Base-by-base conservation (phyloP, 805 yeast genomes). In the Nakazawaea ernobii region DNA sequence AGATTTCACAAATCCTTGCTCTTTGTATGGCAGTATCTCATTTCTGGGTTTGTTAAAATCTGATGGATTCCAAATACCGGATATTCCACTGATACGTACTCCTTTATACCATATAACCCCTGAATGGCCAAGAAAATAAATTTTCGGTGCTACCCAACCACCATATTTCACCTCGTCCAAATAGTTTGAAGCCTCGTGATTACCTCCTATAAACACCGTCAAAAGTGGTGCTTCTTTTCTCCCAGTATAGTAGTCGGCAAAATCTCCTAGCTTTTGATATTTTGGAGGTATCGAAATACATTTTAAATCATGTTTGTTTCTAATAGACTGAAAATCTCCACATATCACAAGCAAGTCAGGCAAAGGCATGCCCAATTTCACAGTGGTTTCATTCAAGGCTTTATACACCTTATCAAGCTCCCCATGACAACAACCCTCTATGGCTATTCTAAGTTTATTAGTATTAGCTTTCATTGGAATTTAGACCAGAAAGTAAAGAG, bases 381-480 rank as follows among this genome's bases (percentile, higher is more conserved):
- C 60, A 1, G 53, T 43, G 2, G 39, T 49, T 26, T 49, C 51
- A 8, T 39, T 51, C 20, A 54, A 50, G 4, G 43, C 52, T 39
- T 56, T 42, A 57, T 88, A 89, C 2, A 90, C 82, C 13, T 59
- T 55, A 52, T 79, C 67, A 35, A 91, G 72, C 45, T 79, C 83
- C 2, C 97, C 96, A 63, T 91, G 97, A 53, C 95, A 80, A 59
- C 97, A 91, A 8, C 97, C 97, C 59, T 86, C 90, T 0, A 90
- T 73, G 5, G 95, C 96, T 13, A 90, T 64, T 41, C 52, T 49
- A 35, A 56, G 38, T 20, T 36, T 36, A 9, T 20, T 3, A 20
- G 24, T 20, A 20, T 20, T 20, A 20, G 24, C 24, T 20, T 20
- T 20, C 24, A 20, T 20, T 3, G 5, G 24, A 20, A 3, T 20